Evolutionary conservation across 176 grass and related monocot genomes (phyloP).

Genomic region (Sorghum bicolor): DNA sequence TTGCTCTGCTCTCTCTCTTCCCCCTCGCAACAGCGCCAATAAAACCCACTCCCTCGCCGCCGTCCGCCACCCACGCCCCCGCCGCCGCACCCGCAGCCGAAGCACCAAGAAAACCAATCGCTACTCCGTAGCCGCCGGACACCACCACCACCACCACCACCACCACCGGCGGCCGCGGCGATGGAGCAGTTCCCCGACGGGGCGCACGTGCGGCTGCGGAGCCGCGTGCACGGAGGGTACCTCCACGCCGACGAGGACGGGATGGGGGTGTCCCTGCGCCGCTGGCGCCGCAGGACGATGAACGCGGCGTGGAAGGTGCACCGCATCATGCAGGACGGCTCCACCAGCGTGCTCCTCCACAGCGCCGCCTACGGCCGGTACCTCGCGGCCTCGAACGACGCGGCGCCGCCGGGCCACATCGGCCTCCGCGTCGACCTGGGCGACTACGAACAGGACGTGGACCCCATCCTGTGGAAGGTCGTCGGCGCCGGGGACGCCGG

Average conservation of each 20-base stretch:
- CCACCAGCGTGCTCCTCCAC: conserved; percentile 2
- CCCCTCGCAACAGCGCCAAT: too few species aligned
- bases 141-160: too few species aligned
- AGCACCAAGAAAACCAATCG: too few species aligned
- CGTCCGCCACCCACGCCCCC: too few species aligned
- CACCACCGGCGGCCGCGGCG: not conserved
- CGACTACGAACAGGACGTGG: not conserved
- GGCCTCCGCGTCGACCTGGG: not conserved
- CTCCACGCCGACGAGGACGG: conserved; percentile 23
- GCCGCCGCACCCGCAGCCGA: too few species aligned
- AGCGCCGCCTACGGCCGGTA: conserved; percentile 34
- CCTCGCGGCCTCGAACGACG: not conserved
- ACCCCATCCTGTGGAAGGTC: not conserved
- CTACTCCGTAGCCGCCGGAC: too few species aligned
- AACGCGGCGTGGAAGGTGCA: conserved; percentile 27
- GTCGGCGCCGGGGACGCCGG: not conserved
- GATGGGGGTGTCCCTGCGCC: not conserved
- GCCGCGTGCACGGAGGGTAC: conserved; percentile 9
- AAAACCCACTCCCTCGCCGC: too few species aligned
- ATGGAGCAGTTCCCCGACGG: conserved; percentile 25
- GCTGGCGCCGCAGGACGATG: not conserved
- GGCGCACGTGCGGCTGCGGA: conserved; percentile 20
- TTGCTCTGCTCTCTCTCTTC: too few species aligned
- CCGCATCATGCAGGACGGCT: not conserved
- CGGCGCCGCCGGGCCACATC: not conserved